phyloP scores from a whole-genome alignment of 2,329 filamentous ascomycete genomes.

The Rachicladosporium sp. region DNA sequence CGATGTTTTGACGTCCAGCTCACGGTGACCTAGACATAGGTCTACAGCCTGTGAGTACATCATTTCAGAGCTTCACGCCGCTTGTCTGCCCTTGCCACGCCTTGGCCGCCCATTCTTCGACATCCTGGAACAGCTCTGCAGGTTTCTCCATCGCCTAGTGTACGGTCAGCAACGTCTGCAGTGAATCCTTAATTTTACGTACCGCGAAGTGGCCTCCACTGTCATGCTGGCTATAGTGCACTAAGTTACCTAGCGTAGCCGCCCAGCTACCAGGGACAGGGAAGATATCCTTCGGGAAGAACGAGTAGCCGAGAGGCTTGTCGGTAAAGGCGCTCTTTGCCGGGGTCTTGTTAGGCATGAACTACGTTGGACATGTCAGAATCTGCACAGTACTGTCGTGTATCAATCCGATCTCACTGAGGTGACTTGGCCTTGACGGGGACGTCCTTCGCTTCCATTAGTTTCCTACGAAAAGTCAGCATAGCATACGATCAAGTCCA shows the following conservation, averaged over 20 bases:
- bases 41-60: too few relatives aligned
- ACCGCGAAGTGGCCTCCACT: slow-evolving; percentile 28
- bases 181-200: slow-evolving; percentile 1
- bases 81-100: slow-evolving; percentile 11
- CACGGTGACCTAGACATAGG: too few relatives aligned
- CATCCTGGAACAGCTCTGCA: slow-evolving; percentile 19
- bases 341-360: slow-evolving; percentile 10
- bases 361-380: slow-evolving; percentile 8
- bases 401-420: background rate
- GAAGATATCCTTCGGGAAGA: slow-evolving; percentile 31
- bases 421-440: background rate
- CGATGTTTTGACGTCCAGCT: too few relatives aligned
- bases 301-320: slow-evolving; percentile 33
- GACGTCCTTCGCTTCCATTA: slow-evolving; percentile 10
- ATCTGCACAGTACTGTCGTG: background rate
- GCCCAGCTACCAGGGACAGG: slow-evolving; percentile 27
- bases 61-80: too few relatives aligned
- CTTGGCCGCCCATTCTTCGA: slow-evolving; percentile 22
- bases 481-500: background rate
- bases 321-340: slow-evolving; percentile 18
- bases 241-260: slow-evolving; percentile 23
- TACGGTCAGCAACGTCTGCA: background rate
- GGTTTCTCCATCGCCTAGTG: slow-evolving; percentile 24
- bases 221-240: slow-evolving; percentile 27
- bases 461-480: slow-evolving; percentile 2